Conservation (phyloP, 108 stramenopile genomes). For the Parietichytrium sp. region DNA sequence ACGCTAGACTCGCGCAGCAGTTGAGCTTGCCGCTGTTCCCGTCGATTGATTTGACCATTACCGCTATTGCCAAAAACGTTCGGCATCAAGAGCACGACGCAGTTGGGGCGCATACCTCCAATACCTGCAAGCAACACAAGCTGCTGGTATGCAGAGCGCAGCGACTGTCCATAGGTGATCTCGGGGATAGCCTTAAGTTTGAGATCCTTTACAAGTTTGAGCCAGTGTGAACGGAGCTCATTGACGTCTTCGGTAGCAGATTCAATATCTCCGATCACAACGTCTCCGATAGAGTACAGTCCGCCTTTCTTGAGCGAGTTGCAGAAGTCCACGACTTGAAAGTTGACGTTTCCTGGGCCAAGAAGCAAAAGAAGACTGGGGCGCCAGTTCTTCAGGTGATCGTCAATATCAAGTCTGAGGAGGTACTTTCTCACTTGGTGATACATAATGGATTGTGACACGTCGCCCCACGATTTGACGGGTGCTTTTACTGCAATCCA, state of each 20-base stretch:
- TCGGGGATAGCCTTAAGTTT: slow-evolving; percentile 43
- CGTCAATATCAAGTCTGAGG: slow-evolving; percentile 35
- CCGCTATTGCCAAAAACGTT: too few relatives aligned
- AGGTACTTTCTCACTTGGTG: slow-evolving; percentile 47
- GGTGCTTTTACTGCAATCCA: background rate
- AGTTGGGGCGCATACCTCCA: slow-evolving; percentile 44
- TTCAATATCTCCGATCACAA: background rate
- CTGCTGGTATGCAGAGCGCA: slow-evolving; percentile 31
- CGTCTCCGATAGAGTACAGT: slow-evolving; percentile 37
- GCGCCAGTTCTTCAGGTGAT: slow-evolving; percentile 43
- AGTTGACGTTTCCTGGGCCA: background rate
- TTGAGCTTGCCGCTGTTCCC: too few relatives aligned
- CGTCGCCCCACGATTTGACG: slow-evolving; percentile 40
- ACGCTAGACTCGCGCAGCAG: too few relatives aligned
- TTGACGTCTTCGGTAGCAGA: background rate
- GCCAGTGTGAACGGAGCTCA: slow-evolving; percentile 24
- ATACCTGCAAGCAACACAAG: slow-evolving; percentile 20
- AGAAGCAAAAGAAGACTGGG: slow-evolving; percentile 29
- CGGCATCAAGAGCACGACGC: background rate
- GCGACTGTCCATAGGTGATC: background rate
- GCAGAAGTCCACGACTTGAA: slow-evolving; percentile 3
- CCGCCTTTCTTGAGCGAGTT: slow-evolving; percentile 48
- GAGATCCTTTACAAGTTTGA: slow-evolving; percentile 1
- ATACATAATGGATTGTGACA: slow-evolving; percentile 41
- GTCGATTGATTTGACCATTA: too few relatives aligned